Conservation (phyloP, 2,329 filamentous ascomycete species). For the Cordyceps pruinosa region DNA sequence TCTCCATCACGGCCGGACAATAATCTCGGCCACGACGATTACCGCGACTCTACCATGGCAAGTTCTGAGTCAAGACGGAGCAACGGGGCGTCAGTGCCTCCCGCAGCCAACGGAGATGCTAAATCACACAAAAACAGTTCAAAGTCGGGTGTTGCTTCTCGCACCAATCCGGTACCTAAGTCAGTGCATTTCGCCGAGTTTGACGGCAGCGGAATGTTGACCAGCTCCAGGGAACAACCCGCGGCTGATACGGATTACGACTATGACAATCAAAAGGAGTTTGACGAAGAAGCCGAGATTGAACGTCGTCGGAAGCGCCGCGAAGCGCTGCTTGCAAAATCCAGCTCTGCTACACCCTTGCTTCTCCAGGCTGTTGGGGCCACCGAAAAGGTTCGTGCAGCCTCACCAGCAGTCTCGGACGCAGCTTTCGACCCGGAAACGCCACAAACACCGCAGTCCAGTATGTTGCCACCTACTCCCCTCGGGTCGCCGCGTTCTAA, state of each 20-base stretch:
- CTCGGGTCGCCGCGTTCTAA: not conserved
- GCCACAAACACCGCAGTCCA: slow-evolving; percentile 40
- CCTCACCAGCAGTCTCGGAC: slow-evolving; percentile 41
- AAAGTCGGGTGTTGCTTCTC: slow-evolving; percentile 18
- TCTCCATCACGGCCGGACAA: slow-evolving; percentile 2
- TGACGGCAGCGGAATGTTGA: slow-evolving; percentile 3
- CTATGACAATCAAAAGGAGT: slow-evolving; percentile 48
- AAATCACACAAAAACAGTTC: slow-evolving; percentile 53
- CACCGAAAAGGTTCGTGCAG: slow-evolving; percentile 46
- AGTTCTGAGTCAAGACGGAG: slow-evolving; percentile 58
- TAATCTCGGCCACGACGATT: slow-evolving; percentile 37
- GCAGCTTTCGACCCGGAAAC: slow-evolving; percentile 28
- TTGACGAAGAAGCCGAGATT: slow-evolving; percentile 77
- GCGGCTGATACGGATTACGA: slow-evolving; percentile 34
- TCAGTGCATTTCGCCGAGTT: slow-evolving; percentile 9
- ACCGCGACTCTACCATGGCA: slow-evolving; percentile 36
- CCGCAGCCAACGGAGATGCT: slow-evolving; percentile 56
- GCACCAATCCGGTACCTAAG: not conserved
- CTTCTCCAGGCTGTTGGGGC: slow-evolving; percentile 67
- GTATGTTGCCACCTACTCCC: slow-evolving; percentile 29
- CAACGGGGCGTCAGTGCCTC: slow-evolving; percentile 52
- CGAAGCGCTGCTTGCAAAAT: slow-evolving; percentile 79
- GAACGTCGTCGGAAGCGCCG: slow-evolving; percentile 78
- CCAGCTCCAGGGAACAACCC: not conserved
- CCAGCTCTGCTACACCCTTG: slow-evolving; percentile 65